A percentile compares a stretch with the other conserved stretches of the same genome.
These are phyloP conservation scores for Plasmodium vivax DNA, from an alignment of 169 alveolate genomes.

Conservation along the genomic window DNA sequence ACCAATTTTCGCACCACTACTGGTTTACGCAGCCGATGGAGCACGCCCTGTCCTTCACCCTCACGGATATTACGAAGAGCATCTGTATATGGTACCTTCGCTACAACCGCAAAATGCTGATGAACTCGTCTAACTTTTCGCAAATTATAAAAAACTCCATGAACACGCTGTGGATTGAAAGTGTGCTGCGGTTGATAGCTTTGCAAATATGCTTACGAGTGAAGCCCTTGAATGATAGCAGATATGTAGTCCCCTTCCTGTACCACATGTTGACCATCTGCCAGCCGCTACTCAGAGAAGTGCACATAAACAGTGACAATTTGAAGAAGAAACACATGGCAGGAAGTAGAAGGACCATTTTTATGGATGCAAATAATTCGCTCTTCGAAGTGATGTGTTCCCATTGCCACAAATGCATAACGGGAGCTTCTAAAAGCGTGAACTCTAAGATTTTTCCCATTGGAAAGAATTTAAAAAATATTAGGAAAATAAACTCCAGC, in stretches of 20 bases:
- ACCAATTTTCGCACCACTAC: conserved; percentile 33
- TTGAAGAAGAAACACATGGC: not conserved
- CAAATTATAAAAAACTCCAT: conserved; percentile 66
- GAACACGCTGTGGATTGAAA: conserved; percentile 80
- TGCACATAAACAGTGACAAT: conserved; percentile 21
- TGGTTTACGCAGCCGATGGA: conserved; percentile 66
- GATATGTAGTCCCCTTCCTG: conserved; percentile 77
- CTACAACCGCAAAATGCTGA: conserved; percentile 58
- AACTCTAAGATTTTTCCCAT: conserved; percentile 32
- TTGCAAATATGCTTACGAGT: conserved; percentile 79
- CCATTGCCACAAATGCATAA: conserved; percentile 60
- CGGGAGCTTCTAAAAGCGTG: not conserved
- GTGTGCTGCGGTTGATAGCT: conserved; percentile 77
- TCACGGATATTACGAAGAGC: conserved; percentile 72
- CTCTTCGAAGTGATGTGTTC: conserved; percentile 37
- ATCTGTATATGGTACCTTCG: conserved; percentile 69
- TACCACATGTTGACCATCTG: conserved; percentile 79
- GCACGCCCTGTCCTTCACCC: conserved; percentile 49
- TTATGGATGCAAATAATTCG: conserved; percentile 44
- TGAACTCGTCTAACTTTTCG: conserved; percentile 64
- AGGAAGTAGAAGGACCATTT: conserved; percentile 34
- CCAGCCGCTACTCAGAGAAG: conserved; percentile 68
- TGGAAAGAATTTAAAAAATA: not conserved
- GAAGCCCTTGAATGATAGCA: conserved; percentile 76
- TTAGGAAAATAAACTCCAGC: conserved; percentile 1